Percentiles rank a stretch among this genome's conserved stretches.
Conservation (phyloP, 495 filamentous ascomycete species). For the Podospora pseudoanserina region DNA sequence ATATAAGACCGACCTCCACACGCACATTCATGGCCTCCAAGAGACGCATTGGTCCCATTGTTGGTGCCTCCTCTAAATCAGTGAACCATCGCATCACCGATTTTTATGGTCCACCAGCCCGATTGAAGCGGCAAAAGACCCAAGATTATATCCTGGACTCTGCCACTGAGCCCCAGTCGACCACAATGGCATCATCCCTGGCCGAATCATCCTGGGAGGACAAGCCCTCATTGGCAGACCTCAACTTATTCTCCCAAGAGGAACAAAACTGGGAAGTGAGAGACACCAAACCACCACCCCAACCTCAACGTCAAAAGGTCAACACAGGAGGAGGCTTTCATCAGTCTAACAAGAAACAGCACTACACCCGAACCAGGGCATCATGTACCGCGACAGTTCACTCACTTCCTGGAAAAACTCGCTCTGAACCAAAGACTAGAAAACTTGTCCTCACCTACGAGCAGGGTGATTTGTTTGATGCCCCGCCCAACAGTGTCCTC, state of each 20-base stretch:
- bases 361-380: not conserved
- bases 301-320: not conserved
- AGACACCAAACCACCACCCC: not conserved
- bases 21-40: not conserved
- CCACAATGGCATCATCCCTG: not conserved
- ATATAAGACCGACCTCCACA: not conserved
- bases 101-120: not conserved
- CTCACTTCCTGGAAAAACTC: not conserved
- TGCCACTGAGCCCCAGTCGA: not conserved
- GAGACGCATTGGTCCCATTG: not conserved
- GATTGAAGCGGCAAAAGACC: not conserved
- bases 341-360: not conserved
- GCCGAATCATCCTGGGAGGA: not conserved
- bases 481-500: constrained; percentile 26
- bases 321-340: not conserved
- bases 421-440: not conserved
- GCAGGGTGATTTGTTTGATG: constrained; percentile 26
- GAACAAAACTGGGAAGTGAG: not conserved
- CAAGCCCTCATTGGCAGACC: not conserved
- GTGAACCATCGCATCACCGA: not conserved
- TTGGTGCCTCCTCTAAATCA: not conserved
- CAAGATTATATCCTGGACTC: not conserved
- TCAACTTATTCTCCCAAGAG: not conserved
- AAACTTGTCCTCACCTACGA: constrained; percentile 18
- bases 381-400: not conserved